Conservation (phyloP, 2,329 filamentous ascomycete genomes). For the Arthroderma sp. region DNA sequence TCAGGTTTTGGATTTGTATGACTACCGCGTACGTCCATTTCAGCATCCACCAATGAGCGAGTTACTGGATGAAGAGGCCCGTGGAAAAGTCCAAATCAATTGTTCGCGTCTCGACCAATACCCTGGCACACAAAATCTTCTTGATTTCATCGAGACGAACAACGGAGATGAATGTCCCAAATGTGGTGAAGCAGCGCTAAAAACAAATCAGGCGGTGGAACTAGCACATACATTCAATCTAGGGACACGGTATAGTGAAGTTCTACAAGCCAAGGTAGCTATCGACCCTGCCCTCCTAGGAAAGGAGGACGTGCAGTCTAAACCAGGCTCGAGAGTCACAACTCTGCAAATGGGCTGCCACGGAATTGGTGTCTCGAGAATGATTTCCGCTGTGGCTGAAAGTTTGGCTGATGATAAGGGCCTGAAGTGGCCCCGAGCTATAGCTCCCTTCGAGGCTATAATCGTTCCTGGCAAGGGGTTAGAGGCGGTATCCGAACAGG, state of each 20-base stretch:
- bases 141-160: conserved; percentile 53
- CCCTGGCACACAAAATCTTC: conserved; percentile 27
- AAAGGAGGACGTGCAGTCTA: background rate
- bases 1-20: conserved; percentile 28
- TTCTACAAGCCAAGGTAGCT: conserved; percentile 53
- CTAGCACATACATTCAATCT: conserved; percentile 92
- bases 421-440: conserved; percentile 73
- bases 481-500: conserved; percentile 37
- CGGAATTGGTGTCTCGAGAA: conserved; percentile 82
- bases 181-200: conserved; percentile 52
- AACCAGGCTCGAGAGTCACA: conserved; percentile 17
- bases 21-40: conserved; percentile 27
- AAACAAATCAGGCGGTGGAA: conserved; percentile 64
- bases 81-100: conserved; percentile 16
- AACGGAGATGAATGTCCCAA: conserved; percentile 60
- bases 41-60: conserved; percentile 27
- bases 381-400: conserved; percentile 77
- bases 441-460: conserved; percentile 71
- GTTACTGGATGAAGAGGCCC: conserved; percentile 13
- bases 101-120: conserved; percentile 26
- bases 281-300: conserved; percentile 22
- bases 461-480: conserved; percentile 44
- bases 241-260: conserved; percentile 71
- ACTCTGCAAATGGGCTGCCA: conserved; percentile 90
- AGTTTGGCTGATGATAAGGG: conserved; percentile 58